These are phyloP conservation scores for Suhomyces terraborum DNA, from an alignment of 1,139 yeast species.

Conservation along the genomic window DNA sequence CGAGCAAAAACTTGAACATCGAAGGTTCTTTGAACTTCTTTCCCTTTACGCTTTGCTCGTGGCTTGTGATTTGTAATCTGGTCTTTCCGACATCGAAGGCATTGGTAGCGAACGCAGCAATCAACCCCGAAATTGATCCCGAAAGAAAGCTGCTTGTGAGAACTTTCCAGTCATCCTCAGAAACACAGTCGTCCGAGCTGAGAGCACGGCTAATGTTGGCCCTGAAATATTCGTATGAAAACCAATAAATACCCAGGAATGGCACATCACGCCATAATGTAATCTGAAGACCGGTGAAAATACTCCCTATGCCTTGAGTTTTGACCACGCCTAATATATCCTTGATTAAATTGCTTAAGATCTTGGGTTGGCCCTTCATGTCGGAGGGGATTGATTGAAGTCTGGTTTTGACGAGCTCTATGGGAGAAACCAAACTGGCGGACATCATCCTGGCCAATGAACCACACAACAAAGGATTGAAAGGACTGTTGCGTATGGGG, in stretches of 20 bases:
- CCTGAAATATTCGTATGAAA: constrained; percentile 63
- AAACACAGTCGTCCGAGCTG: constrained; percentile 28
- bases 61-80: constrained; percentile 68
- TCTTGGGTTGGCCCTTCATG: constrained; percentile 26
- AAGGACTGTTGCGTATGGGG: constrained; percentile 50
- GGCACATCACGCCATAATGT: constrained; percentile 98
- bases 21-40: constrained; percentile 32
- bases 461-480: constrained; percentile 87
- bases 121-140: constrained; percentile 81
- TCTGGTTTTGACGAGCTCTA: constrained; percentile 85
- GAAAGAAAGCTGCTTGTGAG: constrained; percentile 76
- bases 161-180: constrained; percentile 49
- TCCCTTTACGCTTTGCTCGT: constrained; percentile 21
- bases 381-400: constrained; percentile 76
- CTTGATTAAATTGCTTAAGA: constrained; percentile 50
- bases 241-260: constrained; percentile 94
- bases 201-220: constrained; percentile 26
- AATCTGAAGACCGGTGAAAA: constrained; percentile 82
- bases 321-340: constrained; percentile 61
- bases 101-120: constrained; percentile 85
- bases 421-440: constrained; percentile 83
- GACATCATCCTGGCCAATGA: constrained; percentile 80
- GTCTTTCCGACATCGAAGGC: constrained; percentile 99
- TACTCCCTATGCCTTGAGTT: constrained; percentile 58
- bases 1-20: constrained; percentile 66